These are phyloP conservation scores for Pyricularia grisea DNA, from an alignment of 2,329 filamentous ascomycete genomes.

Conservation along the genomic window DNA sequence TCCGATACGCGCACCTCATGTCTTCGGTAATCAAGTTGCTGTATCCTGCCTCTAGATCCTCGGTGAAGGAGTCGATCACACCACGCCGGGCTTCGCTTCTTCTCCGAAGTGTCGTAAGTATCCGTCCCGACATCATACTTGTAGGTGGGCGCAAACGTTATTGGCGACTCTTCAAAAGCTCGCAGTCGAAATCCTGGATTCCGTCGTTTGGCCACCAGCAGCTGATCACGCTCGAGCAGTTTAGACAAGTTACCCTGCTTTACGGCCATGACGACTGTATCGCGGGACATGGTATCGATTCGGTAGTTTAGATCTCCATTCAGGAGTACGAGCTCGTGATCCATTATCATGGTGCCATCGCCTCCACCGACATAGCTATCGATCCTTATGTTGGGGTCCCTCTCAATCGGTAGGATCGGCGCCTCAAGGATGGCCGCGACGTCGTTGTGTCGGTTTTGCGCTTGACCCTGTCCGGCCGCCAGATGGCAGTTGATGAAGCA, in stretches of 20 bases:
- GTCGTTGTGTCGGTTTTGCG: constrained; percentile 85
- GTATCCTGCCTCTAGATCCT: constrained; percentile 62
- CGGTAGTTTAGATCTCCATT: constrained; percentile 98
- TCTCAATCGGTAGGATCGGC: constrained; percentile 61
- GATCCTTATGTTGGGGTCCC: constrained; percentile 55
- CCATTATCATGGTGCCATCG: constrained; percentile 87
- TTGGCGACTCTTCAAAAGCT: constrained; percentile 82
- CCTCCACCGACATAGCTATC: constrained; percentile 86
- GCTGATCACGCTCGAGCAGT: constrained; percentile 85
- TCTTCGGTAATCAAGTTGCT: constrained; percentile 77
- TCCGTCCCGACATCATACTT: constrained; percentile 97
- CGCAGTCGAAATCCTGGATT: constrained; percentile 85
- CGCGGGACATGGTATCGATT: constrained; percentile 92
- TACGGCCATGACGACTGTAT: constrained; percentile 81
- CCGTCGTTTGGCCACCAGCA: constrained; percentile 78
- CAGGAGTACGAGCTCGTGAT: constrained; percentile 94
- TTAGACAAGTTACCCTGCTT: constrained; percentile 73
- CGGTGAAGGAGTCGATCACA: constrained; percentile 90
- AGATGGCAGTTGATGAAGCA: constrained; percentile 98
- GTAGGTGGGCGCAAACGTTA: constrained; percentile 91
- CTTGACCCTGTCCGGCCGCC: constrained; percentile 86
- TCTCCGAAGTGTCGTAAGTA: constrained; percentile 88
- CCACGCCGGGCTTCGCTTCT: constrained; percentile 90
- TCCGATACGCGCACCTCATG: constrained; percentile 90
- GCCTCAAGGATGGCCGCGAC: constrained; percentile 82